Base-by-base conservation (phyloP, 1,284 basidiomycete genomes). In the Tremellales sp. region DNA sequence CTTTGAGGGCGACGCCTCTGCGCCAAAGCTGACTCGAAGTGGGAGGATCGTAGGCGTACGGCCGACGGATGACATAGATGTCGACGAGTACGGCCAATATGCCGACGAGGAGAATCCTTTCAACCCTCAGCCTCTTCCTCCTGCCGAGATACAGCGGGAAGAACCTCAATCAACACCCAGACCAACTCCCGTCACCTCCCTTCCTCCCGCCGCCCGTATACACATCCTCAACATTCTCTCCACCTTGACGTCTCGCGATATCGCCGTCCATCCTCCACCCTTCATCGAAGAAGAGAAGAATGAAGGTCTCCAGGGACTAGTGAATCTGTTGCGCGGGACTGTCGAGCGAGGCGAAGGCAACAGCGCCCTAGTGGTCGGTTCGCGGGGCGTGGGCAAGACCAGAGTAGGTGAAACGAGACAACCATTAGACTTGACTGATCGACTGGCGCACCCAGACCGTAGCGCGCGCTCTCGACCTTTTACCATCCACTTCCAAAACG, bases 301-400 rank as follows among this genome's bases (percentile, higher is more conserved):
- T 35, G 71, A 72, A 43, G 61, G 66, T 7, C 46, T 72, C 27
- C 53, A 59, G 35, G 63, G 65, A 40, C 67, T 94, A 4, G 62
- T 72, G 1, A 78, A 79, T 39, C 70, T 94, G 21, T 72, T 93
- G 5, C 68, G 73, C 19, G 89, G 88, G 3, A 88, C 87, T 1
- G 78, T 86, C 2, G 73, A 75, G 24, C 80, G 88, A 27, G 85
- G 85, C 3, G 90, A 94, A 74, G 90, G 90, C 3, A 94, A 94
- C 58, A 91, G 88, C 51, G 92, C 88, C 60, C 76, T 94, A 45
- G 65, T 94, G 5, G 77, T 90, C 29, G 90, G 90, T 6, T 84
- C 88, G 3, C 77, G 83, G 48, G 87, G 87, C 12, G 86, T 83
- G 54, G 90, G 90, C 18, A 93, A 94, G 74, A 84, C 86, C 1